These are phyloP conservation scores for Nemania abortiva DNA, from an alignment of 2,329 filamentous ascomycete genomes.

Conservation along the genomic window DNA sequence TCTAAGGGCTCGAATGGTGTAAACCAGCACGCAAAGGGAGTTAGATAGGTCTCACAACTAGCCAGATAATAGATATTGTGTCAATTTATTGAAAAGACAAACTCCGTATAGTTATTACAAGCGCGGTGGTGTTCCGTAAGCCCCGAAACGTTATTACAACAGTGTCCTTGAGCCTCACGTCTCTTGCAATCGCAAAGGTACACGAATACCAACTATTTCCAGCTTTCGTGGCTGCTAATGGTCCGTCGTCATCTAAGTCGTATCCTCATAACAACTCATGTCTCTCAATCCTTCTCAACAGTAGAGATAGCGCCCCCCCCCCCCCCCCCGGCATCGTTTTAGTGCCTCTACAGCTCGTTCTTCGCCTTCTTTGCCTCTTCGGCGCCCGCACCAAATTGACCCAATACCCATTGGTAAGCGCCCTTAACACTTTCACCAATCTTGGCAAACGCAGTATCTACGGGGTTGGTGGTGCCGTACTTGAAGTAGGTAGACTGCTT, in stretches of 20 bases:
- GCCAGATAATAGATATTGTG: background rate
- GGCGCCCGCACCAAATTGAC: constrained; percentile 62
- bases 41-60: too few relatives aligned
- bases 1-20: background rate
- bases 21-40: too few relatives aligned
- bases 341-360: constrained; percentile 61
- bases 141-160: background rate
- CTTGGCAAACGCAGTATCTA: constrained; percentile 75
- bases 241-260: constrained; percentile 22
- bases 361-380: constrained; percentile 64
- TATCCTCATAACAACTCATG: constrained; percentile 21
- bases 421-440: constrained; percentile 63
- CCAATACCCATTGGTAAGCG: constrained; percentile 64
- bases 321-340: background rate
- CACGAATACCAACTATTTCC: constrained; percentile 26
- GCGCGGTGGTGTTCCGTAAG: background rate
- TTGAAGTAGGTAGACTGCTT: constrained; percentile 81
- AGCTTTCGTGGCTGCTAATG: background rate
- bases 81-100: constrained; percentile 16
- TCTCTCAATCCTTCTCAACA: background rate
- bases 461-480: constrained; percentile 77
- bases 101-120: constrained; percentile 11
- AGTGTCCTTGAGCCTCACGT: constrained; percentile 7
- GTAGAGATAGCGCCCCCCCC: background rate
- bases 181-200: constrained; percentile 16